Percentiles rank a stretch among this genome's conserved stretches.
Conservation (phyloP, 345 rosid genomes). For the Eucalyptus cloeziana region DNA sequence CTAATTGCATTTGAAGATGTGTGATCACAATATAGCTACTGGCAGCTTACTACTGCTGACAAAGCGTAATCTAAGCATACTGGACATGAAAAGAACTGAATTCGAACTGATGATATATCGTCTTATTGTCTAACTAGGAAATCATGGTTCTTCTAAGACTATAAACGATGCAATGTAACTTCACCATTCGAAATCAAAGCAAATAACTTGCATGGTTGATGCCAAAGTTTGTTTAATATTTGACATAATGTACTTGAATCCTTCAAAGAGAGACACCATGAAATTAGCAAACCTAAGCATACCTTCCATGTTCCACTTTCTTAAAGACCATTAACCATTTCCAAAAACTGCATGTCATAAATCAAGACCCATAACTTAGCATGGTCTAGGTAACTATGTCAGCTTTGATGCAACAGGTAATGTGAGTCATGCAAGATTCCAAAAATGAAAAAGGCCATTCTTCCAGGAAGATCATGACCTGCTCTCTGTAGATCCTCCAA, state of each 20-base stretch:
- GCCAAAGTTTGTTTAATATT: neutral
- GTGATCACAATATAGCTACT: neutral
- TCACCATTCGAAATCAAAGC: neutral
- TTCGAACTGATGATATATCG: neutral
- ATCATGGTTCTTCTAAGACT: neutral
- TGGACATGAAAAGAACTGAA: neutral
- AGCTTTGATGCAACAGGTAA: neutral
- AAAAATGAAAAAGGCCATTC: neutral
- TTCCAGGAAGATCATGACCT: neutral
- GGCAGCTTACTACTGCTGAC: neutral
- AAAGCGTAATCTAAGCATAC: neutral
- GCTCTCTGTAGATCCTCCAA: neutral
- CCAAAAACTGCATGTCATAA: neutral
- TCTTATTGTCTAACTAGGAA: neutral
- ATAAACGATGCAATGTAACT: neutral
- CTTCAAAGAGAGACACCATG: neutral
- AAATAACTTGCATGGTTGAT: neutral
- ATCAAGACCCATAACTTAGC: neutral
- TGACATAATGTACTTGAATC: neutral
- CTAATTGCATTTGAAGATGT: neutral
- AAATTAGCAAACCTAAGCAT: neutral
- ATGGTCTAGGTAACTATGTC: neutral
- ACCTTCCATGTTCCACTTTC: neutral
- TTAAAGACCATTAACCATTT: neutral
- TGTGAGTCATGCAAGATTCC: neutral